Base-by-base conservation (phyloP, 805 yeast genomes). In the Metschnikowia baotianmanensis region DNA sequence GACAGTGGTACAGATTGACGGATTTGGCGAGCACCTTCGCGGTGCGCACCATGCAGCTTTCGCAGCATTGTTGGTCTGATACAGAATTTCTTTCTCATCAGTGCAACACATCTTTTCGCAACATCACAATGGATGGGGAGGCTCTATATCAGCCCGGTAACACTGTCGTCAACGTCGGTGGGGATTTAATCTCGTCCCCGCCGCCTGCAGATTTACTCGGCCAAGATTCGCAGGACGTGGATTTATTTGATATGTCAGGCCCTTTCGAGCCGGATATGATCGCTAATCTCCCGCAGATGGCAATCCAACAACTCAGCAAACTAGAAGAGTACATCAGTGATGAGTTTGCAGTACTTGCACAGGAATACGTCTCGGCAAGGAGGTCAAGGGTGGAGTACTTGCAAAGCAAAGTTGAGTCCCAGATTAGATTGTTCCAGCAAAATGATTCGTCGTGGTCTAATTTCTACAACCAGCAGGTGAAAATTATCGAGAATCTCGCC, bases 391-490 rank as follows among this genome's bases (percentile, higher is more conserved):
- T 64, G 19, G 53, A 60, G 28, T 49, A 48, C n/a, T 41, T 64
- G 43, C 42, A 63, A 21, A 57, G 52, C 5, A 44, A 43, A 23
- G 38, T 65, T 8, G 55, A 55, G 26, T 31, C 51, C 16, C 59
- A 59, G 39, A 52, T 66, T 20, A 56, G 59, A 39, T 29, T 47
- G 17, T 48, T 59, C 19, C 48, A 45, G 22, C 58, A 57, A 4
- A 59, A 62, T 38, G 71, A 66, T 17, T 46, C 52, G 33, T 55
- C 56, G 32, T 66, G 72, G 72, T 41, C 52, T 16, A 57, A 59
- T 35, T 55, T 65, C 12, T 64, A 53, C 45, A 51, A 49, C 19
- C 59, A 58, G 40, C 72, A 68, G 45, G 50, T 60, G n/a, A 65
- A 64, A 26, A 57, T 63, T 29, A 60, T 69, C 22, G 56, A 61